Evolutionary conservation across 2,329 filamentous ascomycete species (phyloP), one percentile per base, ranked within the genome.

Genomic region (Trichophyton verrucosum): DNA sequence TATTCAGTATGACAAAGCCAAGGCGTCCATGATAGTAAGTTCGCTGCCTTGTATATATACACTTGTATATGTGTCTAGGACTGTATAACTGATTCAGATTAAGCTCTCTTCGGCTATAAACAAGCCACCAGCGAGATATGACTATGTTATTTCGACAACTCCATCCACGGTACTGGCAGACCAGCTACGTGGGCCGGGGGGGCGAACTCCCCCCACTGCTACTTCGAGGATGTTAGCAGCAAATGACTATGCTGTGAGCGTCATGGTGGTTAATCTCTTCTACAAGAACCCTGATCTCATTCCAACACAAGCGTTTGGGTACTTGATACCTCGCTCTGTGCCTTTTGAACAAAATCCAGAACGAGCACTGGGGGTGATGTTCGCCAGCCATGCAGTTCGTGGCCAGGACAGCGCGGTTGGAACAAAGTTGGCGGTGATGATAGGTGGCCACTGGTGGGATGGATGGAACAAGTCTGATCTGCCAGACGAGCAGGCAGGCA

Each of bases 401-500:
- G 81, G 80, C 17, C 79, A 82, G 66, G 82, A 87, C 69, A 78
- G 75, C 3, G 78, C 73, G 1, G 69, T 72, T 0, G 90, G 89
- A 24, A 95, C 90, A 13, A 96, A 95, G 72, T 75, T 97, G 59
- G 96, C 92, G 15, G 88, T 97, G 67, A 95, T 99, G 85, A 78
- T 99, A 61, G 94, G 94, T 62, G 94, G 94, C 1, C 91, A 96
- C 75, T 90, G 89, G 82, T 97, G 89, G 89, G 81, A 90, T 71
- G 81, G 77, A 61, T 84, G 81, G 77, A 69, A 67, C 65, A 53
- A 69, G 57, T 68, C 73, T 1, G 75, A 77, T 44, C 83, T 82
- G 61, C 91, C 90, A 0, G 76, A 81, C 58, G 80, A 85, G 63
- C 78, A 85, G 13, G 81, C 88, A 65, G 90, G 84, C 15, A 76